Conservation (phyloP, 2,329 filamentous ascomycete genomes). For the Aspergillus sp. region DNA sequence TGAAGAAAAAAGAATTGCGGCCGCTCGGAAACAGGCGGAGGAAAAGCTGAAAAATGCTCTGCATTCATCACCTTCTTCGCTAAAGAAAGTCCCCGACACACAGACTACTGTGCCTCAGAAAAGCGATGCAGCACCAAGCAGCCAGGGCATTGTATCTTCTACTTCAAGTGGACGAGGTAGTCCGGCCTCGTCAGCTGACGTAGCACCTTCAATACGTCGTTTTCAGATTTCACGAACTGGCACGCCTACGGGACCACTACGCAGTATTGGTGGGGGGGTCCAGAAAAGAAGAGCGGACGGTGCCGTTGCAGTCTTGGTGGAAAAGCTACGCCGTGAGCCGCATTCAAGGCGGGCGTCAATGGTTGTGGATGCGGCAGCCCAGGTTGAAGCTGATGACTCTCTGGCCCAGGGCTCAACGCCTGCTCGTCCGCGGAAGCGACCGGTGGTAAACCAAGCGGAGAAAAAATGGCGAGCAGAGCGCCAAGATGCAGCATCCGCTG, state of each 20-base stretch:
- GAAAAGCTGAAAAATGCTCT: slow-evolving; percentile 31
- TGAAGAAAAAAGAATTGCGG: slow-evolving; percentile 32
- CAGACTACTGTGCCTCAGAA: neutral
- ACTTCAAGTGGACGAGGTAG: slow-evolving; percentile 16
- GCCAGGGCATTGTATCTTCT: slow-evolving; percentile 5
- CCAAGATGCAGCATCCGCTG: slow-evolving; percentile 33
- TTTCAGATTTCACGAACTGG: slow-evolving; percentile 42
- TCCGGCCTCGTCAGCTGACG: slow-evolving; percentile 17
- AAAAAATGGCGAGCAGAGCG: slow-evolving; percentile 39
- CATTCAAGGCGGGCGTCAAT: slow-evolving; percentile 36
- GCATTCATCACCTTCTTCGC: slow-evolving; percentile 20
- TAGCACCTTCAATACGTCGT: slow-evolving; percentile 30
- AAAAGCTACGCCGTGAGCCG: slow-evolving; percentile 36
- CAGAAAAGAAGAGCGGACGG: slow-evolving; percentile 35
- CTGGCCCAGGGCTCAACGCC: slow-evolving; percentile 13
- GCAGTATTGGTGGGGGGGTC: slow-evolving; percentile 31
- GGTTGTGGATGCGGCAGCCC: slow-evolving; percentile 29
- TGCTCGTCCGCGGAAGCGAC: slow-evolving; percentile 35
- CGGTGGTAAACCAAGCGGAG: slow-evolving; percentile 43
- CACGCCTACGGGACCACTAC: slow-evolving; percentile 26
- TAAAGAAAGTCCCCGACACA: neutral
- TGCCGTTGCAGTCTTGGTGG: slow-evolving; percentile 40
- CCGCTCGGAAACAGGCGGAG: slow-evolving; percentile 28
- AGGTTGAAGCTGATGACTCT: slow-evolving; percentile 8
- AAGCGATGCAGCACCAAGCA: neutral